phyloP scores from a whole-genome alignment of 2,329 filamentous ascomycete genomes.

The Epichloe sibirici region DNA sequence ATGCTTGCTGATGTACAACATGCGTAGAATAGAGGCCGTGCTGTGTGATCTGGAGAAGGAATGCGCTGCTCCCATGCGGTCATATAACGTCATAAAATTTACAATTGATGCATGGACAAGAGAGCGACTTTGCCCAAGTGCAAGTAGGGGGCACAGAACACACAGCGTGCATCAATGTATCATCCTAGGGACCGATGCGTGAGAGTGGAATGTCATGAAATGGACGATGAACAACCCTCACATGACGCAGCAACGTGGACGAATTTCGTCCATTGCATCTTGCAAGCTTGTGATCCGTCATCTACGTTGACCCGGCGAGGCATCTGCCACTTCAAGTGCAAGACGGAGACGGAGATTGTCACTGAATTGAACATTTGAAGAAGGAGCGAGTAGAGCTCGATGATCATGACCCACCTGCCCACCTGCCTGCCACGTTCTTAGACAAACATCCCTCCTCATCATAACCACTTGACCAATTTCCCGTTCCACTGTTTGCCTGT shows the following conservation, averaged over 20 bases:
- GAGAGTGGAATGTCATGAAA: neutral
- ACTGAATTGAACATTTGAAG: no score
- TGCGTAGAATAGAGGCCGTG: neutral
- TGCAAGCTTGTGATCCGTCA: neutral
- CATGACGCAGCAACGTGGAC: conserved; percentile 1
- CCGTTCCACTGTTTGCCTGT: neutral
- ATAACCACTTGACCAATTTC: neutral
- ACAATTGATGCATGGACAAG: neutral
- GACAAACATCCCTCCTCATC: neutral
- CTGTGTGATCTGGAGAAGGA: neutral
- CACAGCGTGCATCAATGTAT: neutral
- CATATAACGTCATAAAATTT: neutral
- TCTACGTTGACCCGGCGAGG: neutral
- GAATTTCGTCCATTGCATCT: neutral
- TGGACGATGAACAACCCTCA: neutral
- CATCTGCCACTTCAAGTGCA: neutral
- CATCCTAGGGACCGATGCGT: neutral
- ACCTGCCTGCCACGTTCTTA: no score
- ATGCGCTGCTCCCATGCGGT: neutral
- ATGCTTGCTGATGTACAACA: neutral
- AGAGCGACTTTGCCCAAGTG: neutral
- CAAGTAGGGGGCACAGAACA: neutral
- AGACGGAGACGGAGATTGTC: no score
- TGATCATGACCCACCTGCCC: no score
- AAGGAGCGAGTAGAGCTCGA: no score